Evolutionary conservation across 495 filamentous ascomycete genomes (phyloP).

Genomic region (Thermochaetoides thermophila): DNA sequence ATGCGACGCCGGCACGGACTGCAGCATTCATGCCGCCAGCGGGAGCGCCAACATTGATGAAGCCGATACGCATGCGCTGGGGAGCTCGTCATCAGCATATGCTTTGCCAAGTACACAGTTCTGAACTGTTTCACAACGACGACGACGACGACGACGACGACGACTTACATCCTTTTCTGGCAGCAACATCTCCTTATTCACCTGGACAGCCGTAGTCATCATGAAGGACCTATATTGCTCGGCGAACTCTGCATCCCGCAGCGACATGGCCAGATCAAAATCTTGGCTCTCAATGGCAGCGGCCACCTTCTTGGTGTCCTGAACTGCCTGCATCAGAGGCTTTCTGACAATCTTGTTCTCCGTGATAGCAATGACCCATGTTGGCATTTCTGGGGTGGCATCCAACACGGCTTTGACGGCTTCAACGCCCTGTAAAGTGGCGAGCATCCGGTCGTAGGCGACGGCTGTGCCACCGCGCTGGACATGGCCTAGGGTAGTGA

Average conservation of each 20-base stretch:
- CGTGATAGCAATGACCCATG: slow-evolving; percentile 83
- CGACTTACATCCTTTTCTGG: slow-evolving; percentile 55
- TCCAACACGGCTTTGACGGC: slow-evolving; percentile 94
- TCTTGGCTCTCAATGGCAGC: slow-evolving; percentile 65
- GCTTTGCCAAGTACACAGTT: too few relatives aligned
- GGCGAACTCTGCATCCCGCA: slow-evolving; percentile 84
- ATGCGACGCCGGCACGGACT: slow-evolving; percentile 87
- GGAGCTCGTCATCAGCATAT: slow-evolving; percentile 10
- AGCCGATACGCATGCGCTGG: slow-evolving; percentile 80
- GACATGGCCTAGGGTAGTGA: slow-evolving; percentile 91
- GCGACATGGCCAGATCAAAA: slow-evolving; percentile 69
- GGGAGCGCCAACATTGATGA: slow-evolving; percentile 93
- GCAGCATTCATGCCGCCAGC: slow-evolving; percentile 99
- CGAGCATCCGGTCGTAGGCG: slow-evolving; percentile 87
- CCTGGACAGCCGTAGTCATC: slow-evolving; percentile 57
- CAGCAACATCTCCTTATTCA: slow-evolving; percentile 34
- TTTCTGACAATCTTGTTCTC: slow-evolving; percentile 96
- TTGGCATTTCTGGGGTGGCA: slow-evolving; percentile 74
- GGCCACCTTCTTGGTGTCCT: slow-evolving; percentile 68
- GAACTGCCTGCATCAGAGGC: slow-evolving; percentile 76
- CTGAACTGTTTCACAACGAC: too few relatives aligned
- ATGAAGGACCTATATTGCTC: slow-evolving; percentile 84
- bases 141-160: too few relatives aligned
- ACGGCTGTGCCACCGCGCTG: slow-evolving; percentile 86
- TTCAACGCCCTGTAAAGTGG: slow-evolving; percentile 88